Conservation (phyloP, 1,284 basidiomycete genomes). For the Boletus holoroseus region DNA sequence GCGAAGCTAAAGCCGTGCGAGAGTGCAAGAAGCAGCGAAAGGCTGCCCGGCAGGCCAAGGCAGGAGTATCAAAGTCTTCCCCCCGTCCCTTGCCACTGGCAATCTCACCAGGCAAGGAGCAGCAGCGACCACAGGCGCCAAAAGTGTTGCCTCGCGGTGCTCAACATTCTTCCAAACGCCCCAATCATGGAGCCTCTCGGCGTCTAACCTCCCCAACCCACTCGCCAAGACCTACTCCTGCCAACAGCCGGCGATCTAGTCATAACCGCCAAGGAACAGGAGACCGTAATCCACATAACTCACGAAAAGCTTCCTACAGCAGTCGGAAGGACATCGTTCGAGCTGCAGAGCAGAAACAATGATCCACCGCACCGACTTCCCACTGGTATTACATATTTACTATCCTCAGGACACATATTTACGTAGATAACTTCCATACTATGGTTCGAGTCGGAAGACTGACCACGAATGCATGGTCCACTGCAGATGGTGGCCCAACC, state of each 20-base stretch:
- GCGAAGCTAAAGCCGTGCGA: slow-evolving; percentile 41
- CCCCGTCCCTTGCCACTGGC: slow-evolving; percentile 17
- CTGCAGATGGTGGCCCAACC: background rate
- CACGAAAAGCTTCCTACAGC: slow-evolving; percentile 23
- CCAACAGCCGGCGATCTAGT: slow-evolving; percentile 22
- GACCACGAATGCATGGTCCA: background rate
- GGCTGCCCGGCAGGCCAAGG: slow-evolving; percentile 24
- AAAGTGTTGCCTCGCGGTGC: slow-evolving; percentile 6
- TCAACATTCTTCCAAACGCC: slow-evolving; percentile 12
- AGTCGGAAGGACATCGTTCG: slow-evolving; percentile 9
- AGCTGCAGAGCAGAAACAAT: slow-evolving; percentile 7
- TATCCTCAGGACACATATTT: slow-evolving; percentile 19
- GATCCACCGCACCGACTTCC: background rate
- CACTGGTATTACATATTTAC: slow-evolving; percentile 20
- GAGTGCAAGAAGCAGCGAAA: slow-evolving; percentile 23
- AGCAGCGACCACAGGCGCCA: slow-evolving; percentile 9
- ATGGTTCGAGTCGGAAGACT: background rate
- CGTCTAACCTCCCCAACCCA: slow-evolving; percentile 12
- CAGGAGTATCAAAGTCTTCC: slow-evolving; percentile 7
- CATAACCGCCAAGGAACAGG: slow-evolving; percentile 10
- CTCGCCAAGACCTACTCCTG: slow-evolving; percentile 16
- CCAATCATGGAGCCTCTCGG: slow-evolving; percentile 10
- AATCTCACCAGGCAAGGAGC: slow-evolving; percentile 18
- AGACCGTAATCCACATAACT: slow-evolving; percentile 5
- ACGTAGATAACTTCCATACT: slow-evolving; percentile 13